Conservation (phyloP, 2,329 filamentous ascomycete genomes). For the Alternaria panax region DNA sequence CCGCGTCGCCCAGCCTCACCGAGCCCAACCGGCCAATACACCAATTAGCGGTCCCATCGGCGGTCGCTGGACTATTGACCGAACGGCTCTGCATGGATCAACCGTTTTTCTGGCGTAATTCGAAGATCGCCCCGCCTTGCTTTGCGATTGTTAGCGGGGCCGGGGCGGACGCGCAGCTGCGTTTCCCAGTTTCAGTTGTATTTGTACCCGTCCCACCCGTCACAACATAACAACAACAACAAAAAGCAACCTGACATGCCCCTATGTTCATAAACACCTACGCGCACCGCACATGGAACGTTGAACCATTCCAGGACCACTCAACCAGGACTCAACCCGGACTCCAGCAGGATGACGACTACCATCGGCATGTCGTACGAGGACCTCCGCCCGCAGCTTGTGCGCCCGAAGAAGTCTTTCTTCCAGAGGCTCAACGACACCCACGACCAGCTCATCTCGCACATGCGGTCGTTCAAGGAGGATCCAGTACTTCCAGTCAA, state of each 20-base stretch:
- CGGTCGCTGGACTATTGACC: conserved; percentile 6
- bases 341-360: conserved; percentile 16
- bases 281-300: neutral
- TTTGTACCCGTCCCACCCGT: conserved; percentile 11
- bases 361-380: conserved; percentile 21
- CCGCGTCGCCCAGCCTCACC: neutral
- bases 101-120: conserved; percentile 12
- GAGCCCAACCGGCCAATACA: neutral
- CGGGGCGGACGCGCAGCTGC: conserved; percentile 6
- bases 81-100: conserved; percentile 17
- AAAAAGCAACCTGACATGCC: conserved; percentile 12
- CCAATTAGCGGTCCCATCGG: conserved; percentile 1
- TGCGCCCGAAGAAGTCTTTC: conserved; percentile 24
- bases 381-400: conserved; percentile 14
- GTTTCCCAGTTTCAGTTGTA: conserved; percentile 14
- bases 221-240: conserved; percentile 9
- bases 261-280: conserved; percentile 13
- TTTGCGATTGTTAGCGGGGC: conserved; percentile 11
- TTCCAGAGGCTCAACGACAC: conserved; percentile 23
- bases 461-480: conserved; percentile 20
- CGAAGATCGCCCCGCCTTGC: conserved; percentile 17
- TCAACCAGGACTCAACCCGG: neutral
- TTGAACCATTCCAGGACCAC: neutral
- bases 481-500: neutral
- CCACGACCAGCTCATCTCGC: conserved; percentile 15